These are phyloP conservation scores for Cicer judaicum DNA, from an alignment of 306 rosid species.

Conservation along the genomic window DNA sequence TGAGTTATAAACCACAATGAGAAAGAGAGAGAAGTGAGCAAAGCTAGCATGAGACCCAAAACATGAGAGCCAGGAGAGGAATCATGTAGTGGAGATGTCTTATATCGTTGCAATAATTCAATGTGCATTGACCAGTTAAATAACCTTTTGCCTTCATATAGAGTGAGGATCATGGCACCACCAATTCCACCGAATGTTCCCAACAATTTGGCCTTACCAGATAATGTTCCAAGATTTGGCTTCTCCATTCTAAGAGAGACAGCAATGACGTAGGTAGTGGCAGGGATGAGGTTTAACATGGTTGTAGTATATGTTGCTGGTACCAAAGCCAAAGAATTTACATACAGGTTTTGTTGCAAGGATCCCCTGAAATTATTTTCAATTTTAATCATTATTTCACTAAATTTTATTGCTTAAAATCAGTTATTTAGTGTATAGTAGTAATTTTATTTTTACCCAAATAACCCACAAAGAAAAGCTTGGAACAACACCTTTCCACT, in stretches of 20 bases:
- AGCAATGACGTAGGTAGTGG: conserved; percentile 60
- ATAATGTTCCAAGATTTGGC: conserved; percentile 39
- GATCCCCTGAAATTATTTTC: conserved; percentile 58
- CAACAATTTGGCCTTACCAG: conserved; percentile 54
- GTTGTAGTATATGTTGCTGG: conserved; percentile 63
- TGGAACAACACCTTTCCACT: conserved; percentile 53
- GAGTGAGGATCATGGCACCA: conserved; percentile 65
- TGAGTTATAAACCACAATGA: conserved; percentile 56
- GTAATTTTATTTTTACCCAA: conserved; percentile 65
- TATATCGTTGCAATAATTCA: conserved; percentile 27
- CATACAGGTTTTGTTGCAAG: conserved; percentile 54
- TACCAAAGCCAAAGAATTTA: conserved; percentile 52
- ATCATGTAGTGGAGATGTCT: conserved; percentile 16
- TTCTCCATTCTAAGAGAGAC: conserved; percentile 51
- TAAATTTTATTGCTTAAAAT: not conserved
- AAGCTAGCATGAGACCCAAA: conserved; percentile 42
- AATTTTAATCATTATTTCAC: conserved; percentile 4
- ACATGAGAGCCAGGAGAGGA: conserved; percentile 16
- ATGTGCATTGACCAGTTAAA: conserved; percentile 46
- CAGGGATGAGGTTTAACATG: conserved; percentile 62
- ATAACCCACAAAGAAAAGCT: conserved; percentile 64
- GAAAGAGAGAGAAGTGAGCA: conserved; percentile 44
- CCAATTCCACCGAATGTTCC: conserved; percentile 53
- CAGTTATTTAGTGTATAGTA: not conserved
- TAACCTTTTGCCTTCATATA: conserved; percentile 53